Evolutionary conservation across 768 basidiomycete genomes (phyloP).

Genomic region (Tulasnella calospora): DNA sequence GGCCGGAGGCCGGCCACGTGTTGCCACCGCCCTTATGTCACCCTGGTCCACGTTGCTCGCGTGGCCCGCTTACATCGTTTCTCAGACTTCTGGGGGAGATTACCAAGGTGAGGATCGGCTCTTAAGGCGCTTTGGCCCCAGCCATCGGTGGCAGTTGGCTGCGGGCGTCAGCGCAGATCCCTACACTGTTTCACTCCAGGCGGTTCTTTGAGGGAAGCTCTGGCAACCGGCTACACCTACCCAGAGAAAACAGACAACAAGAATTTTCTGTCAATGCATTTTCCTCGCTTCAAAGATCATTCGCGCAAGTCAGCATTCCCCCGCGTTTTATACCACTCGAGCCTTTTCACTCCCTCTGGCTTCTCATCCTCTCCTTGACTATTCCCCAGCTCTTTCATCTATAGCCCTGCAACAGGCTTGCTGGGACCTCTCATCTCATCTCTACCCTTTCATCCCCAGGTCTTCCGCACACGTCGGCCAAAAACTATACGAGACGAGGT

Average conservation of each 20-base stretch:
- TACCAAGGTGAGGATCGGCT: neutral
- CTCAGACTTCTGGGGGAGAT: neutral
- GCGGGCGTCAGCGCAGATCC: neutral
- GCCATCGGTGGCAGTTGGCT: neutral
- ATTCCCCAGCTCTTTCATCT: neutral
- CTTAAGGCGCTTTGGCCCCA: neutral
- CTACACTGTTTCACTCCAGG: neutral
- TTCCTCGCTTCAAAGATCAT: neutral
- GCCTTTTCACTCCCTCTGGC: neutral
- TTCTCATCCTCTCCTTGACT: neutral
- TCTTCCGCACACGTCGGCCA: neutral
- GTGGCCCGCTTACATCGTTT: conserved; percentile 5
- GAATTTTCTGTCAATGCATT: neutral
- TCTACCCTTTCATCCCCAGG: neutral
- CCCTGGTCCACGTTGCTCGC: conserved; percentile 18
- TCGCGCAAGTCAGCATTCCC: neutral
- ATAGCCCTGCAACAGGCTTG: neutral
- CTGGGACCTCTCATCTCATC: neutral
- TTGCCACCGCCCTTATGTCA: neutral
- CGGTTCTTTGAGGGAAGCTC: neutral
- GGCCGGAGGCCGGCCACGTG: conserved; percentile 19
- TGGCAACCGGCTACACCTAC: neutral
- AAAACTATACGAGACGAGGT: neutral
- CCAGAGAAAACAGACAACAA: neutral
- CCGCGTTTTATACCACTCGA: neutral